A percentile compares a stretch with the other conserved stretches of the same genome.
These are phyloP conservation scores for Colletotrichum gloeosporioides DNA, from an alignment of 2,329 filamentous ascomycete genomes.

Conservation along the genomic window DNA sequence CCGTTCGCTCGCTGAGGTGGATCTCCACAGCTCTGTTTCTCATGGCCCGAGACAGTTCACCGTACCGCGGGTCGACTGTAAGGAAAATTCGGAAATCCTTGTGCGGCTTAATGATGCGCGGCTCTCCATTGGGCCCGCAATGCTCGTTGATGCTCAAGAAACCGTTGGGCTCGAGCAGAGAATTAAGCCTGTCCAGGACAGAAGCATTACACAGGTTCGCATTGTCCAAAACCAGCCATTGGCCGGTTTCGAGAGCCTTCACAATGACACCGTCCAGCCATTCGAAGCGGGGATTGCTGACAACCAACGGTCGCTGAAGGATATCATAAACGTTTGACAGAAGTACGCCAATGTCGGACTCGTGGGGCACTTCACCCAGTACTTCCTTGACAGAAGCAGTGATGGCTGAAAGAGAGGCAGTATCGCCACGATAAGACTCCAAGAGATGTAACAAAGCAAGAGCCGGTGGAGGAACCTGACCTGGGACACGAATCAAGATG, in stretches of 20 bases:
- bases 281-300: conserved; percentile 84
- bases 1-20: conserved; percentile 63
- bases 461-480: conserved; percentile 49
- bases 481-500: conserved; percentile 53
- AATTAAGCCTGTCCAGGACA: conserved; percentile 93
- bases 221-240: conserved; percentile 96
- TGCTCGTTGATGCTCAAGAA: conserved; percentile 93
- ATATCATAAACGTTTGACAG: conserved; percentile 55
- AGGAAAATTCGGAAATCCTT: conserved; percentile 90
- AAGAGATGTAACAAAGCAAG: conserved; percentile 58
- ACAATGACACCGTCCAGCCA: conserved; percentile 96
- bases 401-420: conserved; percentile 41
- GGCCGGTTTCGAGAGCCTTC: conserved; percentile 81
- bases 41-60: conserved; percentile 95
- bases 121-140: conserved; percentile 79
- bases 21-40: conserved; percentile 93
- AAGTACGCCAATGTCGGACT: conserved; percentile 51
- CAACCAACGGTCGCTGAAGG: conserved; percentile 56
- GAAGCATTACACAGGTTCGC: conserved; percentile 96
- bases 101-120: conserved; percentile 81
- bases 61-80: conserved; percentile 90
- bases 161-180: conserved; percentile 88
- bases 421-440: conserved; percentile 44
- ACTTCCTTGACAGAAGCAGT: conserved; percentile 43
- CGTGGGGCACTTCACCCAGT: conserved; percentile 43